These are phyloP conservation scores for Hypocreales sp. DNA, from an alignment of 2,329 filamentous ascomycete species.

Conservation along the genomic window DNA sequence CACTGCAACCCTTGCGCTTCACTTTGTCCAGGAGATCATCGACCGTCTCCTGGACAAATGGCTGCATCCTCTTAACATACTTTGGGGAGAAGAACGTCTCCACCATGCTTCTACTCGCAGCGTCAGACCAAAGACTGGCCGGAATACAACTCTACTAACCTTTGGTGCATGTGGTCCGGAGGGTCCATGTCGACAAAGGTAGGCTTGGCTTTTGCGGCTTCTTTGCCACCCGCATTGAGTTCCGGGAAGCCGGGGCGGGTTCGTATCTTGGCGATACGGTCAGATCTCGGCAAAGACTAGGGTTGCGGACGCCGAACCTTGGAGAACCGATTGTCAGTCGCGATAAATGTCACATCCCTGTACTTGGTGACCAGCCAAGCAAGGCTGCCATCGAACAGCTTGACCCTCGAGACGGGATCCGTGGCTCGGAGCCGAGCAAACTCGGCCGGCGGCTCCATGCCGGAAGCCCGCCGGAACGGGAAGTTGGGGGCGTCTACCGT, in stretches of 20 bases:
- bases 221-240: constrained; percentile 27
- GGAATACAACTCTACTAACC: no score
- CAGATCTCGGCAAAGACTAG: neutral
- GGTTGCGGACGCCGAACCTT: constrained; percentile 17
- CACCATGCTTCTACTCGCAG: constrained; percentile 23
- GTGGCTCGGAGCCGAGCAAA: constrained; percentile 25
- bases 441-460: constrained; percentile 23
- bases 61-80: constrained; percentile 22
- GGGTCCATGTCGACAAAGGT: constrained; percentile 36
- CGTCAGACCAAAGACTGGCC: neutral
- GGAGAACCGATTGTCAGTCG: constrained; percentile 28
- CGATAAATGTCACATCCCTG: constrained; percentile 26
- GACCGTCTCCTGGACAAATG: constrained; percentile 29
- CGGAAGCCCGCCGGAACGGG: neutral
- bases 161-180: constrained; percentile 28
- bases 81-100: constrained; percentile 24
- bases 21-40: constrained; percentile 24
- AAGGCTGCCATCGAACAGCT: constrained; percentile 28
- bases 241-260: constrained; percentile 29
- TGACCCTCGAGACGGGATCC: constrained; percentile 26
- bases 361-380: constrained; percentile 33
- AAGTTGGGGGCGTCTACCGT: neutral
- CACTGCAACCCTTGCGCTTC: constrained; percentile 16
- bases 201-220: constrained; percentile 29
- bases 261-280: constrained; percentile 13